Base-by-base conservation (phyloP, 1,284 basidiomycete species). In the Malassezia vespertilionis region DNA sequence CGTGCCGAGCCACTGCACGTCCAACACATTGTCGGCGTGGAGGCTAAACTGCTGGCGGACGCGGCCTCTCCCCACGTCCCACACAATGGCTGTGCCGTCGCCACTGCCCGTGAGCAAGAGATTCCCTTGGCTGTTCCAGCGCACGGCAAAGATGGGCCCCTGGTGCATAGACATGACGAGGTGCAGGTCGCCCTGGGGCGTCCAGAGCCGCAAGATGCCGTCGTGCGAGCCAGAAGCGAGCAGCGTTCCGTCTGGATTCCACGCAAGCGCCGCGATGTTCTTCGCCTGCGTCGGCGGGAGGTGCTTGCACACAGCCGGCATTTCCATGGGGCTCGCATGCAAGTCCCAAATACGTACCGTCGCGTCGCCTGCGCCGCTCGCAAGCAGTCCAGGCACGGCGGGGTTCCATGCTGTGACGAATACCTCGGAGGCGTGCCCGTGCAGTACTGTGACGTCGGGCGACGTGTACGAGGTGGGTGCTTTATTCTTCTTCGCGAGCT, bases 121-220 rank as follows among this genome's bases (percentile, higher is more conserved):
- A 34, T 57, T 67, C 33, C 68, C 68, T 34, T 63, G 61, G 32
- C 61, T 57, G 37, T 71, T 71, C 68, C 68, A 71, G 14, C 60
- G 61, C 15, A 71, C 65, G 30, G 52, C 60, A 46, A 67, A 62
- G 48, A 71, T 65, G n/a, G 68, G 57, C 2, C 68, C 68, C 35
- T 69, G 66, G 37, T 71, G 68, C 68, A 69, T 69, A 3, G 66
- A 68, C 65, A 71, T 65, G 52, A 71, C 68, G 21, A 69, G 57
- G 43, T 67, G 64, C 26, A 71, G 48, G 33, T 71, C 68, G 20
- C 68, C 68, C 31, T 71, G 66, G 5, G 68, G 66, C 6, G 68
- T 71, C 68, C 68, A 71, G 17, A 71, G 52, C 9, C 68, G 60
- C 17, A 71, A 50, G 36, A 71, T 71, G 23, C 68, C 68, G 30